These are phyloP conservation scores for Jaenimonas drosophilae DNA, from an alignment of 208 protist species.

Conservation along the genomic window DNA sequence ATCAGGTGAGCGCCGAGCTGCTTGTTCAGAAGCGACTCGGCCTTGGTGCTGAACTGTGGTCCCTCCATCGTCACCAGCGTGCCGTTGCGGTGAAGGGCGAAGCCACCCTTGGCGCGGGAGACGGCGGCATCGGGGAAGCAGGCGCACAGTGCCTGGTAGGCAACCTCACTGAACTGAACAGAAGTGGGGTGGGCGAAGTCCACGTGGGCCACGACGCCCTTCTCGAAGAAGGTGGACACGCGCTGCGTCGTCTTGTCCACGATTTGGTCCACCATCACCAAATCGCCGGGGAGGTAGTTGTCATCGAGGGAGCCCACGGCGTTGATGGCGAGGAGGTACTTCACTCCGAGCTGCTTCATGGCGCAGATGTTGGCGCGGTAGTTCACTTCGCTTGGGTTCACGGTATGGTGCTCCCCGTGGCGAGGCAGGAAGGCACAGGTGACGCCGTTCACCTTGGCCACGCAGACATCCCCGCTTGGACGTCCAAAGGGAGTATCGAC, in stretches of 20 bases:
- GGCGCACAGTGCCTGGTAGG: conserved; percentile 19
- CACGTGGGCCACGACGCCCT: conserved; percentile 71
- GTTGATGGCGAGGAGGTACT: conserved; percentile 79
- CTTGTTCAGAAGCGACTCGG: conserved; percentile 80
- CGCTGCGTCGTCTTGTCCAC: conserved; percentile 79
- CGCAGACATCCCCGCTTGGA: conserved; percentile 49
- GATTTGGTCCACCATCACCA: conserved; percentile 84
- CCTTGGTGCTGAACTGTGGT: conserved; percentile 83
- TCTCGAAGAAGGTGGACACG: conserved; percentile 76
- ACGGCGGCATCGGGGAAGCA: conserved; percentile 21
- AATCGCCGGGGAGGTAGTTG: conserved; percentile 65
- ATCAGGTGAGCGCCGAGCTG: conserved; percentile 73
- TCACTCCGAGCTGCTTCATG: conserved; percentile 79
- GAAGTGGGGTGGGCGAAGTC: conserved; percentile 78
- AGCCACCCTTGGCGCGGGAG: conserved; percentile 4
- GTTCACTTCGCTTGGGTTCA: conserved; percentile 81
- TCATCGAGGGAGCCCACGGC: conserved; percentile 79
- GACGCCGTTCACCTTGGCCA: conserved; percentile 46
- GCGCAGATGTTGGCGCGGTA: conserved; percentile 91
- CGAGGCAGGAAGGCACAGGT: conserved; percentile 81
- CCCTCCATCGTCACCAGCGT: conserved; percentile 90
- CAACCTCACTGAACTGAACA: conserved; percentile 21
- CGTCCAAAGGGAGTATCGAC: conserved; percentile 81
- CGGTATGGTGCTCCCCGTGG: conserved; percentile 67
- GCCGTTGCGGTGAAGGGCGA: conserved; percentile 31